Base-by-base conservation (phyloP, 495 filamentous ascomycete genomes). In the Viridothelium virens region DNA sequence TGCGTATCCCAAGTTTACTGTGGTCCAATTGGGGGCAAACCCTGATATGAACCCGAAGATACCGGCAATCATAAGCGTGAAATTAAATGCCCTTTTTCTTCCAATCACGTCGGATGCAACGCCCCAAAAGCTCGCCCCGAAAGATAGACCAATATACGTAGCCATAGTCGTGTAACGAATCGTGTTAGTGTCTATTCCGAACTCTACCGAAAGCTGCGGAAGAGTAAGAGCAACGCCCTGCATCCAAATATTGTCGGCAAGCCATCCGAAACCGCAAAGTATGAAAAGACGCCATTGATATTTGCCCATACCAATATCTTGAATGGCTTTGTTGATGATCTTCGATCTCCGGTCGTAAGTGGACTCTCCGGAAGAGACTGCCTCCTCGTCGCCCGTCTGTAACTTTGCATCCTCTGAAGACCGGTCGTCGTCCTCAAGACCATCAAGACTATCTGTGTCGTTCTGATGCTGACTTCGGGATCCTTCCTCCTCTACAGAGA, bases 111-210 rank as follows among this genome's bases (percentile, higher is more conserved):
- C 84, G 33, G 82, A 83, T 7, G 80, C 82, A 64, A 67, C 65
- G 63, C 84, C 84, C 84, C 84, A 87, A 70, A 85, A 84, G 12
- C 77, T 82, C 38, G 84, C 84, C 63, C 84, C 84, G 48, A 86
- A 66, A 63, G 80, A 84, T 5, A 86, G 79, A 66, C 84, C 84
- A 39, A 82, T 62, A 73, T 85, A 85, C 25, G 81, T 67, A 25
- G 84, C 77, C 63, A 81, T 79, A 16, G 84, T 85, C 3, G 81
- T 83, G 72, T 85, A 85, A 39, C 82, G 81, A 31, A 84, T 81
- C 6, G 73, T 66, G 25, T 74, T 81, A 3, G 67, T 62, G 31
- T 74, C 75, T n/a, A 85, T 74, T n/a, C 79, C 80, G 48, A 86
- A 86, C 59, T 85, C 83, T 38, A 76, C 67, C 10, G 80, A 75